phyloP scores from a whole-genome alignment of 345 rosid species.

The sweet orange (Citrus sinensis) region DVS_A1.0 CM039169.1:24158001-24158500 shows the following conservation, averaged over 20 bases:
- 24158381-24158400: not conserved
- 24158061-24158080: not conserved
- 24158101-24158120: not conserved
- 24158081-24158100: not conserved
- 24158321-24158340: not conserved
- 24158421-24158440: not conserved
- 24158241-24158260: not conserved
- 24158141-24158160: not conserved
- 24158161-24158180: not conserved
- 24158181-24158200: not conserved
- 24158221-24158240: not conserved
- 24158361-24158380: not conserved
- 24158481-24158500: not conserved
- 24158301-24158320: not conserved
- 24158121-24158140: not conserved
- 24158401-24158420: not conserved
- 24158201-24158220: not conserved
- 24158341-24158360: not conserved
- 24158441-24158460: not conserved
- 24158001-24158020: slow-evolving; percentile 37
- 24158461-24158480: not conserved
- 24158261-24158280: not conserved
- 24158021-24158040: slow-evolving; percentile 14
- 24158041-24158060: not conserved
- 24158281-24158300: not conserved